Evolutionary conservation across 2,329 filamentous ascomycete genomes (phyloP), one percentile per base, ranked within the genome.

Genomic region (Alternaria solani): DNA sequence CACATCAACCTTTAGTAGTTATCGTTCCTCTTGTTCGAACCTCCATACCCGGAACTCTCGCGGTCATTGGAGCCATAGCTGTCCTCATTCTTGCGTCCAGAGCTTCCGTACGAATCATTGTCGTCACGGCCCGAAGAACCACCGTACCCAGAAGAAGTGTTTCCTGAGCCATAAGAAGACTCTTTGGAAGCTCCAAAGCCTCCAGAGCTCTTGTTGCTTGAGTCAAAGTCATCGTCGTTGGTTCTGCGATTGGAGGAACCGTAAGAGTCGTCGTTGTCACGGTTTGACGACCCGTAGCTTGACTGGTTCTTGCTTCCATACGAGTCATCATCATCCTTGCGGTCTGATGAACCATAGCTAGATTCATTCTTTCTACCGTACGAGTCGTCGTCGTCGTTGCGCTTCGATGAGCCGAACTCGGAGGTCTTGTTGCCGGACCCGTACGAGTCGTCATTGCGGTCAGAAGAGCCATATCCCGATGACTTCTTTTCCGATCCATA

Each of bases 381-480:
- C 4, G 52, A 55, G 52, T 39, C n/a, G 5, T 55, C 52, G 23
- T 47, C 42, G 30, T 52, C 42, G 30, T 61, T 60, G 32, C 46
- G 46, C 28, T 49, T 49, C 18, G 46, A 49, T 25, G 49, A 49
- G 18, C 56, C 46, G 16, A 51, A 53, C n/a, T 53, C 47, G 8
- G 55, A 63, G 52, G 54, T 60, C 42, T 57, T 57, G n/a, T 63
- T 64, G 51, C 34, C 52, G 11, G 57, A 63, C 3, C 59, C 62
- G 26, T 64, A 66, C 5, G 57, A 57, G 30, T 59, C 39, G 39
- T 65, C 48, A n/a, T 55, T 47, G 42, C 51, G 49, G 23, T 57
- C 51, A 1, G 51, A 43, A 3, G 36, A 51, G 39, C 56, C 57
- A 30, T 62, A 65, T 44, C 52, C 39, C 18, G 53, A 59, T 0